Percentiles rank a stretch among this genome's conserved stretches.
Evolutionary conservation across 768 basidiomycete genomes (phyloP).

Genomic region (Boletus subcaerulescens): DNA sequence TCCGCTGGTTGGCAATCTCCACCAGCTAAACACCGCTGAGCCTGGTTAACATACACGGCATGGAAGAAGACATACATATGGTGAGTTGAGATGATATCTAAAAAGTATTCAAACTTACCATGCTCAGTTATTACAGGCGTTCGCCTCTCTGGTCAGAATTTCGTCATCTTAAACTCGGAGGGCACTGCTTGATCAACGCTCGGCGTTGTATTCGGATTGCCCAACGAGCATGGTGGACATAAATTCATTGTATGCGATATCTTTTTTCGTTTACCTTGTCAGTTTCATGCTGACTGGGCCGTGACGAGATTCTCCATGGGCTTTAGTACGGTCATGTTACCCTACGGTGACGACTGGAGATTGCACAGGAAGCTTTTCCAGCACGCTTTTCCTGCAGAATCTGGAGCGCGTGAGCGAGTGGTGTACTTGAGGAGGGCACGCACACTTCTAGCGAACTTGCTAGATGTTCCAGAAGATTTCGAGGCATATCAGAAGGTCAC

Average conservation of each 20-base stretch:
- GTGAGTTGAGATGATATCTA: conserved; percentile 5
- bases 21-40: conserved; percentile 24
- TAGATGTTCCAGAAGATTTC: conserved; percentile 22
- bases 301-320: conserved; percentile 24
- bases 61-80: conserved; percentile 34
- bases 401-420: conserved; percentile 15
- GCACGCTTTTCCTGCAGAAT: conserved; percentile 25
- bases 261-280: background rate
- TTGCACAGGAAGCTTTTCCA: conserved; percentile 31
- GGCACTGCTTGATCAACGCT: conserved; percentile 27
- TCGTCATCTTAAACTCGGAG: conserved; percentile 29
- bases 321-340: conserved; percentile 27
- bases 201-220: conserved; percentile 27
- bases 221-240: conserved; percentile 15
- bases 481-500: conserved; percentile 25
- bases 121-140: conserved; percentile 14
- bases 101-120: background rate
- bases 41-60: conserved; percentile 35
- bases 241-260: conserved; percentile 10
- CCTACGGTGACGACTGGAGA: conserved; percentile 31
- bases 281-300: background rate
- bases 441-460: conserved; percentile 20
- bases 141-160: conserved; percentile 22
- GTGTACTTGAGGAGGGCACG: conserved; percentile 19
- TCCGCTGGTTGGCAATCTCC: conserved; percentile 29